A percentile compares a stretch with the other conserved stretches of the same genome.
These are phyloP conservation scores for Arachis monticola DNA, from an alignment of 331 rosid species.

Conservation along the genomic window DNA sequence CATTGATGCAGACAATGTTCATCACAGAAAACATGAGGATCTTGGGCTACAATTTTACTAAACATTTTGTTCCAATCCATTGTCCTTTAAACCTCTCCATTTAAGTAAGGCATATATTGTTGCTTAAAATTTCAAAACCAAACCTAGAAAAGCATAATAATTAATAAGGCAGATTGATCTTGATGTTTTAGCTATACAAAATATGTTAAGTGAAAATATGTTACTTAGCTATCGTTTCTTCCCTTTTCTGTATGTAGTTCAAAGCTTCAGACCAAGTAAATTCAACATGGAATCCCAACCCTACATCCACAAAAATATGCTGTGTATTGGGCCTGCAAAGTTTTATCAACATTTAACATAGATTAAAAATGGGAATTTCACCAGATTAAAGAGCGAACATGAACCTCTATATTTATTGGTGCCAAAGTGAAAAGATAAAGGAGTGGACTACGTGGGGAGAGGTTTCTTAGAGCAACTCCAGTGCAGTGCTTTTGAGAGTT, in stretches of 20 bases:
- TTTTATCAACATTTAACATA: slow-evolving; percentile 1
- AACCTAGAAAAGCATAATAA: neutral
- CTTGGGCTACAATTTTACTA: slow-evolving; percentile 16
- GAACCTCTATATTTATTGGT: slow-evolving; percentile 14
- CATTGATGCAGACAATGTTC: slow-evolving; percentile 3
- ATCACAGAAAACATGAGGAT: slow-evolving; percentile 30
- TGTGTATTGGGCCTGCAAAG: slow-evolving; percentile 74
- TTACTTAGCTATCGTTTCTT: slow-evolving; percentile 78
- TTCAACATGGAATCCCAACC: slow-evolving; percentile 97
- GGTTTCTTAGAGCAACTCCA: neutral
- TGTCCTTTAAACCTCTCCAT: slow-evolving; percentile 20
- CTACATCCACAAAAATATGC: slow-evolving; percentile 80
- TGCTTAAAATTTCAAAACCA: neutral
- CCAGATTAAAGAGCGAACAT: neutral
- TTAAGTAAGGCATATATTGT: slow-evolving; percentile 21
- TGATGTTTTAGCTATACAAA: slow-evolving; percentile 16
- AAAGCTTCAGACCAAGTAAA: slow-evolving; percentile 95
- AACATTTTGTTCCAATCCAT: neutral
- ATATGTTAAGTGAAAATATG: slow-evolving; percentile 9
- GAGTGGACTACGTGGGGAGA: slow-evolving; percentile 10
- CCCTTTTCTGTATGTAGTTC: slow-evolving; percentile 67
- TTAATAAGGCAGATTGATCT: slow-evolving; percentile 7
- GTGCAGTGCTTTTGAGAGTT: too few species aligned
- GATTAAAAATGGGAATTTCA: slow-evolving; percentile 13
- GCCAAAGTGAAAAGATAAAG: slow-evolving; percentile 2